Base-by-base conservation (phyloP, 495 filamentous ascomycete genomes). In the Hypoxylon intermedium region DNA sequence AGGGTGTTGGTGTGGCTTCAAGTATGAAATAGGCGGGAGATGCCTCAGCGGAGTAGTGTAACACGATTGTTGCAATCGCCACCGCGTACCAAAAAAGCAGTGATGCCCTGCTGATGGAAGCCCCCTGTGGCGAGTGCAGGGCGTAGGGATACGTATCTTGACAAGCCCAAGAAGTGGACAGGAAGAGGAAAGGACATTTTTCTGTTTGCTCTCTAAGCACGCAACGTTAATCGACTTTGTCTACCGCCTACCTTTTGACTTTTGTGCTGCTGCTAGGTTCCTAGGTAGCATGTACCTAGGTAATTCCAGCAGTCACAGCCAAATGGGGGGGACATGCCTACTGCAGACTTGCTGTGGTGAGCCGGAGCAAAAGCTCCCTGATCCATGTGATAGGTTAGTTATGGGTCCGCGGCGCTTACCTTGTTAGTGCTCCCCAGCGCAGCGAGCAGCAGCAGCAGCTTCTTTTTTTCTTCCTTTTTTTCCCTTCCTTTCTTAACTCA, bases 281-380 rank as follows among this genome's bases (percentile, higher is more conserved):
- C n/a, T n/a, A n/a, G n/a, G n/a, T n/a, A n/a, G n/a, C n/a, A n/a
- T n/a, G n/a, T n/a, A n/a, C n/a, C n/a, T n/a, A n/a, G n/a, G 52
- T 63, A 69, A 63, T 58, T 61, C n/a, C 43, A 57, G 50, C 64
- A 60, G 36, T n/a, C n/a, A 65, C 49, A 59, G 31, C 55, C 45
- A 67, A 59, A 70, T 67, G 60, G 70, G 63, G 60, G 70, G 63
- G 69, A 63, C 65, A 56, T 51, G 18, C 3, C 21, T 54, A 26
- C 65, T 59, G 18, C 42, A 12, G 67, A 62, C 46, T 58, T 67
- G 24, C 24, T 26, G 49, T 60, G 28, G 58, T 58, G 57, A 45
- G 15, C 70, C 73, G 73, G 73, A 76, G 72, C 68, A 69, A 65
- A 65, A 44, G 67, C 72, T 76, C 73, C 73, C 2, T 53, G 18